Evolutionary conservation across 169 alveolate genomes (phyloP).

Genomic region (Plasmodium adleri): DNA sequence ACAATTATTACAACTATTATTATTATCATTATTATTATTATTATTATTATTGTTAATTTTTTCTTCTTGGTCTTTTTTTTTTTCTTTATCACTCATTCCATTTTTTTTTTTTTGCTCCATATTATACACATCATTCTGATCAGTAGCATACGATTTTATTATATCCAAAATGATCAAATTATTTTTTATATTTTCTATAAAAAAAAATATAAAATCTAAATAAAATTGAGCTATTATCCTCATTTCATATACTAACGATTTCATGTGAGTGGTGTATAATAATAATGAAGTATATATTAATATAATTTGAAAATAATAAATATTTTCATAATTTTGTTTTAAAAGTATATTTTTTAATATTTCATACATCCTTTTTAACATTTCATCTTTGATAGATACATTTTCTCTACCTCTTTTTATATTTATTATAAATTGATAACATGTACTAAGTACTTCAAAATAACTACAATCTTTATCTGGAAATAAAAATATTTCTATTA

Average conservation of each 20-base stretch:
- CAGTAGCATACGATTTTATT: conserved; percentile 43
- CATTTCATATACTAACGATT: conserved; percentile 55
- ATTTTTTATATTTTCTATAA: conserved; percentile 75
- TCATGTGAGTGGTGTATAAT: conserved; percentile 34
- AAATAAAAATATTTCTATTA: conserved; percentile 56
- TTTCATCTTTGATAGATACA: conserved; percentile 6
- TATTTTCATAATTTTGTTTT: neutral
- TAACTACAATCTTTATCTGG: conserved; percentile 42
- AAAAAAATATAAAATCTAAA: conserved; percentile 64
- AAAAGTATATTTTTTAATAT: conserved; percentile 16
- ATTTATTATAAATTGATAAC: conserved; percentile 50
- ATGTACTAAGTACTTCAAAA: conserved; percentile 52
- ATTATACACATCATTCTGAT: neutral
- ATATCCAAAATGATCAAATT: conserved; percentile 72
- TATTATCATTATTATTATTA: neutral
- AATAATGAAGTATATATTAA: conserved; percentile 39
- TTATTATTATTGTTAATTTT: neutral
- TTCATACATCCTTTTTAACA: conserved; percentile 19
- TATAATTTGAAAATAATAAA: conserved; percentile 25
- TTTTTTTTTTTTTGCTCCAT: neutral
- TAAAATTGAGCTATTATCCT: conserved; percentile 68
- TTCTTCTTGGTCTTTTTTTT: no score
- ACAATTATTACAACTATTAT: neutral
- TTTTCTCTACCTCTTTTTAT: conserved; percentile 21
- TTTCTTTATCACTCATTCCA: no score